Evolutionary conservation across 1,284 basidiomycete species (phyloP).

Genomic region (Leccinum solheimii): DNA sequence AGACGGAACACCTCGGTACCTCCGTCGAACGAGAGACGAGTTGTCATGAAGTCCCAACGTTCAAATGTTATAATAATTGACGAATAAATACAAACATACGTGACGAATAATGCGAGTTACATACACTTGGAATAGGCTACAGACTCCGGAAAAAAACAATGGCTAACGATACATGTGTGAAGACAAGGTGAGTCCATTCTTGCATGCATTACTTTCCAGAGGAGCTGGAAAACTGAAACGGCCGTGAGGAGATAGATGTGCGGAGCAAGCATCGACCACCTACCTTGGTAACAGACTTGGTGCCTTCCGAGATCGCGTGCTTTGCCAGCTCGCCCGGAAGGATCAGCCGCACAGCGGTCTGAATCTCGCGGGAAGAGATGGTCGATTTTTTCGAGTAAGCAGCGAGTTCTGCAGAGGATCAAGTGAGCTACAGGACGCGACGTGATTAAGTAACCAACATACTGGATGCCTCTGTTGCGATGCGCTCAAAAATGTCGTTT

Average conservation of each 20-base stretch:
- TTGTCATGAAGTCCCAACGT: background rate
- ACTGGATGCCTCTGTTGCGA: constrained; percentile 74
- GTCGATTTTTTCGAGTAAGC: constrained; percentile 82
- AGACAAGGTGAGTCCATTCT: background rate
- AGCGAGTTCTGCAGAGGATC: constrained; percentile 55
- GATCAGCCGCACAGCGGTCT: constrained; percentile 79
- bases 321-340: constrained; percentile 71
- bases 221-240: constrained; percentile 60
- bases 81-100: constrained; percentile 13
- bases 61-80: background rate
- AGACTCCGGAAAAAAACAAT: constrained; percentile 10
- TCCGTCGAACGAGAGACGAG: background rate
- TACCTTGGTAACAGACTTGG: constrained; percentile 53
- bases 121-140: background rate
- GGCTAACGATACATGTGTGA: constrained; percentile 31
- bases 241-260: constrained; percentile 5
- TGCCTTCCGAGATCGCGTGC: constrained; percentile 77
- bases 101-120: constrained; percentile 21
- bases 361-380: constrained; percentile 71
- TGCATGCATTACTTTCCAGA: constrained; percentile 49
- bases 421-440: constrained; percentile 1
- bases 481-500: constrained; percentile 76
- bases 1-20: background rate
- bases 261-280: constrained; percentile 12
- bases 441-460: background rate